phyloP scores from a whole-genome alignment of 2,329 filamentous ascomycete genomes.

The Penicillium nordicum region DNA sequence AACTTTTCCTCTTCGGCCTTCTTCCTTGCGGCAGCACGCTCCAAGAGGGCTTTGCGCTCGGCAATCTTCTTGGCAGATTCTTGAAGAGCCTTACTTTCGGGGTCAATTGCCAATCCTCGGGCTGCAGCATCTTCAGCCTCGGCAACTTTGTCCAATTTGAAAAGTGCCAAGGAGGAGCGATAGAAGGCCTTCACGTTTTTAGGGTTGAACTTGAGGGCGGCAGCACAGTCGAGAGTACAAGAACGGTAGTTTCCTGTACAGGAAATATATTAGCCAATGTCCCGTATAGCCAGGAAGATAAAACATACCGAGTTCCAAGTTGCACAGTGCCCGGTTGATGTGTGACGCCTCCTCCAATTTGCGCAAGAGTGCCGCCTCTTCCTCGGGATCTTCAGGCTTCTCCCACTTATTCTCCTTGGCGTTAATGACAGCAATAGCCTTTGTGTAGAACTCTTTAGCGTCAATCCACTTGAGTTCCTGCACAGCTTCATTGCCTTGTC shows the following conservation, averaged over 20 bases:
- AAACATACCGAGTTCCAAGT: conserved; percentile 70
- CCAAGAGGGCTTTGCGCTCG: conserved; percentile 55
- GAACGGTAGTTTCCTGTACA: conserved; percentile 73
- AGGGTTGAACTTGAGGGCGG: conserved; percentile 73
- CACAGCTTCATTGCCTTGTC: conserved; percentile 89
- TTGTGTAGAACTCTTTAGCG: conserved; percentile 86
- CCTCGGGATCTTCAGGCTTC: conserved; percentile 50
- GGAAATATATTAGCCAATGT: background rate
- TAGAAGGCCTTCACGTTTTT: conserved; percentile 87
- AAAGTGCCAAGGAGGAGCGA: conserved; percentile 72
- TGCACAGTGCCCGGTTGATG: conserved; percentile 84
- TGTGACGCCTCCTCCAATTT: conserved; percentile 71
- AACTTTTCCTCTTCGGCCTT: conserved; percentile 45
- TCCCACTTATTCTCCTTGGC: conserved; percentile 57
- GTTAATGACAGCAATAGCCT: conserved; percentile 72
- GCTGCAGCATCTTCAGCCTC: conserved; percentile 79
- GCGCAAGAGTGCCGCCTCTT: conserved; percentile 61
- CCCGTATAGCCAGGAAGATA: background rate
- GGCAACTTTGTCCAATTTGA: conserved; percentile 70
- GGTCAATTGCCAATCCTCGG: conserved; percentile 70
- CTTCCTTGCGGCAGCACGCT: conserved; percentile 56
- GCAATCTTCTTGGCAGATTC: conserved; percentile 62
- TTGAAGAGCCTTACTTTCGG: conserved; percentile 64
- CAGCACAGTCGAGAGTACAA: conserved; percentile 79
- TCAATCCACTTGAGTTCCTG: conserved; percentile 69